phyloP scores from a whole-genome alignment of 2,329 filamentous ascomycete genomes.

The Triangularia setosa region DNA sequence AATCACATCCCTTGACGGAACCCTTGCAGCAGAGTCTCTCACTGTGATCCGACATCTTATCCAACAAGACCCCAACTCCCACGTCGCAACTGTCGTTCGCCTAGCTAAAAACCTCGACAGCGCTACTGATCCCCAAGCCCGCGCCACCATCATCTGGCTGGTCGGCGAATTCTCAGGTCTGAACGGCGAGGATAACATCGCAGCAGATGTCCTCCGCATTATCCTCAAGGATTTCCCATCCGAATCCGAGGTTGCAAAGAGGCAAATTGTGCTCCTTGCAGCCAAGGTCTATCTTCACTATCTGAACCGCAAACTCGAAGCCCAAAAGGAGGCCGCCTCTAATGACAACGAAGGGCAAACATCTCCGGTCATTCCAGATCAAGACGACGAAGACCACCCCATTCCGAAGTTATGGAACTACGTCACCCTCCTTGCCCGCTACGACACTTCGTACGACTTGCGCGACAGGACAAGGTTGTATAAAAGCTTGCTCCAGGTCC shows the following conservation, averaged over 20 bases:
- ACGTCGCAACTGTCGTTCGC: slow-evolving; percentile 80
- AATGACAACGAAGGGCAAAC: slow-evolving; percentile 26
- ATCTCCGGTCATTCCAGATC: slow-evolving; percentile 27
- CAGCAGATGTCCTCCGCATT: slow-evolving; percentile 85
- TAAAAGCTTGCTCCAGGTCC: slow-evolving; percentile 74
- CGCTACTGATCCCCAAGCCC: slow-evolving; percentile 79
- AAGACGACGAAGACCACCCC: slow-evolving; percentile 55
- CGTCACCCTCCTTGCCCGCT: slow-evolving; percentile 76
- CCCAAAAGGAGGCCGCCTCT: slow-evolving; percentile 30
- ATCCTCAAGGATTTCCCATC: slow-evolving; percentile 78
- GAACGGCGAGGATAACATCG: slow-evolving; percentile 81
- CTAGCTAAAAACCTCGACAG: slow-evolving; percentile 89
- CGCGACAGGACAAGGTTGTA: slow-evolving; percentile 88
- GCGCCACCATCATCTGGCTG: slow-evolving; percentile 95
- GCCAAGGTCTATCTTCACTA: slow-evolving; percentile 97
- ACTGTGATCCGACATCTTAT: slow-evolving; percentile 96
- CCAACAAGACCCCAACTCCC: slow-evolving; percentile 78
- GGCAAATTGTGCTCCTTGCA: slow-evolving; percentile 86
- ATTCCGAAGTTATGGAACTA: slow-evolving; percentile 81
- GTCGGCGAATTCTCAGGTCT: slow-evolving; percentile 88
- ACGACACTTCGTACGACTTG: slow-evolving; percentile 92
- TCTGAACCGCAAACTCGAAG: slow-evolving; percentile 60
- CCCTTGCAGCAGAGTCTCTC: slow-evolving; percentile 83
- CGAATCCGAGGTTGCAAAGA: slow-evolving; percentile 81
- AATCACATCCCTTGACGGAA: slow-evolving; percentile 82